These are phyloP conservation scores for Acorus calamus DNA, from an alignment of 106 monocot species.

Conservation along the genomic window DNA sequence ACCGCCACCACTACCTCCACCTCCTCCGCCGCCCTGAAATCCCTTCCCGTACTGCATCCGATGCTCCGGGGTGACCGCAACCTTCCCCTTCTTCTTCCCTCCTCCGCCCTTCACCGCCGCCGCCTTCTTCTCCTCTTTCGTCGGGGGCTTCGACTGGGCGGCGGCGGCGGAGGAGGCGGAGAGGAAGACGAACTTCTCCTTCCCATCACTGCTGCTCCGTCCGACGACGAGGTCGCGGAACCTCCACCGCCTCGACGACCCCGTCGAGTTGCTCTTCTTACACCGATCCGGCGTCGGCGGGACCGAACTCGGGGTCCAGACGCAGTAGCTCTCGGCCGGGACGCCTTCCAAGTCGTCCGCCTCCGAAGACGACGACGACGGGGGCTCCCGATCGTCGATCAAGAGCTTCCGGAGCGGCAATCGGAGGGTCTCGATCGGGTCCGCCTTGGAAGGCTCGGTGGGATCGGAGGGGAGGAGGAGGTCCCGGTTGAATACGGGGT, in stretches of 20 bases:
- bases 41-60: slow-evolving; percentile 26
- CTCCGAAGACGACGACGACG: slow-evolving; percentile 17
- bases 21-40: neutral
- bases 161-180: neutral
- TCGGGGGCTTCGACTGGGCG: neutral
- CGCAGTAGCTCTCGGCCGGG: slow-evolving; percentile 23
- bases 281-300: slow-evolving; percentile 21
- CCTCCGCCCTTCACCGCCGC: neutral
- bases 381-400: slow-evolving; percentile 12
- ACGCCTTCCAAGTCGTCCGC: slow-evolving; percentile 13
- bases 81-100: slow-evolving; percentile 9
- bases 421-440: neutral
- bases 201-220: slow-evolving; percentile 68
- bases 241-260: slow-evolving; percentile 22
- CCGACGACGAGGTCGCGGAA: slow-evolving; percentile 38
- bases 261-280: slow-evolving; percentile 42
- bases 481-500: slow-evolving; percentile 24
- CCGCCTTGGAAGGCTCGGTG: neutral
- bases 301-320: slow-evolving; percentile 17
- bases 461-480: neutral
- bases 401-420: slow-evolving; percentile 5
- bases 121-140: neutral
- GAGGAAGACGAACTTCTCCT: slow-evolving; percentile 34
- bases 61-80: slow-evolving; percentile 17
- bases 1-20: slow-evolving; percentile 1